phyloP scores from a whole-genome alignment of 2,329 filamentous ascomycete species.

The Sporothrix luriei region DNA sequence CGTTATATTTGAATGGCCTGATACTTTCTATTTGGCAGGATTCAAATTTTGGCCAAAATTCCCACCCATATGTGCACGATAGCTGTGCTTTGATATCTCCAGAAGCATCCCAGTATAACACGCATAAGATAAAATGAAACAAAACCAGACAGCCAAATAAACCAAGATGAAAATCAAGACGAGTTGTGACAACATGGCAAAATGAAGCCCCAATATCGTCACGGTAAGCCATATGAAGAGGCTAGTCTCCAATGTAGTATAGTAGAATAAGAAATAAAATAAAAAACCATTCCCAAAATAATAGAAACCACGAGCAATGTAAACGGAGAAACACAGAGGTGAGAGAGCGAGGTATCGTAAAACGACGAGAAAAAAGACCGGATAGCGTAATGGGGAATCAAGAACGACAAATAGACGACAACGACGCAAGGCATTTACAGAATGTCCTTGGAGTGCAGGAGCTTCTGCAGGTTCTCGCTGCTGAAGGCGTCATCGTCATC shows the following conservation, averaged over 20 bases:
- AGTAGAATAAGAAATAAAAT: not conserved
- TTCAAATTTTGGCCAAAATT: conserved; percentile 16
- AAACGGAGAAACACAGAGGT: not conserved
- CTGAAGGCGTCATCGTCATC: conserved; percentile 62
- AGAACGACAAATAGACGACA: not conserved
- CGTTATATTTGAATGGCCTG: not conserved
- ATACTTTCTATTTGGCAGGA: not conserved
- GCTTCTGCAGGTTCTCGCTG: conserved; percentile 54
- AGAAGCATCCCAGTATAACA: not conserved
- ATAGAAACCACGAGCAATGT: not conserved
- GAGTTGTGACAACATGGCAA: conserved; percentile 2
- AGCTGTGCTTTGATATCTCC: not conserved
- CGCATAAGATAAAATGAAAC: not conserved
- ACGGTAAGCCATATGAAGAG: conserved; percentile 22
- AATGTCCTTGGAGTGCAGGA: conserved; percentile 58
- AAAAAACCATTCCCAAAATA: no score
- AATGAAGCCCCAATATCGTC: conserved; percentile 10
- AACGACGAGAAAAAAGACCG: not conserved
- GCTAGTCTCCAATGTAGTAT: conserved; percentile 6
- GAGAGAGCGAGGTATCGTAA: not conserved
- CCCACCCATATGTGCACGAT: not conserved
- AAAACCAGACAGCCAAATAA: not conserved
- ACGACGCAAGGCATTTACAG: conserved; percentile 44
- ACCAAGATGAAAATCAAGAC: not conserved
- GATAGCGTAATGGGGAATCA: conserved; percentile 14